Conservation (phyloP, 2,329 filamentous ascomycete species). For the Cytospora chrysosperma region DNA sequence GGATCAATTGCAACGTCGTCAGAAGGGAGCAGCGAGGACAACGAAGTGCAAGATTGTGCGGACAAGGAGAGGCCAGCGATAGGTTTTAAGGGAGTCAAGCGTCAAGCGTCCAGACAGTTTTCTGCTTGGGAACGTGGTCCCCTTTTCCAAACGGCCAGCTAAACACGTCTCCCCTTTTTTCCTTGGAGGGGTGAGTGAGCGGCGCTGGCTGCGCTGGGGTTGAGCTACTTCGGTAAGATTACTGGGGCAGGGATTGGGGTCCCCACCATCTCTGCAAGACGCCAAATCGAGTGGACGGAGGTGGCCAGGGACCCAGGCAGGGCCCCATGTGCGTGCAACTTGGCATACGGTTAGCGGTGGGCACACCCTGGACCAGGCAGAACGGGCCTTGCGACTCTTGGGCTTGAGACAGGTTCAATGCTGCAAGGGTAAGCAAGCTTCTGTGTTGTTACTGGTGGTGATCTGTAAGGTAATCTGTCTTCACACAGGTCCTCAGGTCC, state of each 20-base stretch:
- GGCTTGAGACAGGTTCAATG: slow-evolving; percentile 4
- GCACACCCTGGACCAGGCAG: slow-evolving; percentile 1
- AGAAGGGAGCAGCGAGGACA: slow-evolving; percentile 4
- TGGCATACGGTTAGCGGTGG: slow-evolving; percentile 12
- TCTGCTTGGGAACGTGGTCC: slow-evolving; percentile 15
- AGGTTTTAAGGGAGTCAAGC: slow-evolving; percentile 7
- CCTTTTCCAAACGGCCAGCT: slow-evolving; percentile 14
- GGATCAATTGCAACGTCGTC: slow-evolving; percentile 6
- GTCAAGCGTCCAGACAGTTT: slow-evolving; percentile 17
- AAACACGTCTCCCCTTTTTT: slow-evolving; percentile 21
- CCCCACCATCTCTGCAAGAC: slow-evolving; percentile 14
- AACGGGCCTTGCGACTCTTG: not conserved
- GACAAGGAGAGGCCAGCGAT: slow-evolving; percentile 10
- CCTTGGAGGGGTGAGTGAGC: slow-evolving; percentile 15
- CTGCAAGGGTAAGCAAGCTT: not conserved
- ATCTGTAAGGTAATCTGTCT: no score
- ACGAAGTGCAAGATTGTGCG: slow-evolving; percentile 4
- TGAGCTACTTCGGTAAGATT: slow-evolving; percentile 19
- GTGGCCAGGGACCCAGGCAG: not conserved
- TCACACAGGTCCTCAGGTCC: not conserved
- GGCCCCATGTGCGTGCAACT: slow-evolving; percentile 15
- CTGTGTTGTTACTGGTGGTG: not conserved
- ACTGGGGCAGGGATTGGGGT: slow-evolving; percentile 20
- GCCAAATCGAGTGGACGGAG: slow-evolving; percentile 14
- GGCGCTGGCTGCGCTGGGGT: not conserved